Conservation (phyloP, 2,329 filamentous ascomycete genomes). For the Calonectria leucothoes region DNA sequence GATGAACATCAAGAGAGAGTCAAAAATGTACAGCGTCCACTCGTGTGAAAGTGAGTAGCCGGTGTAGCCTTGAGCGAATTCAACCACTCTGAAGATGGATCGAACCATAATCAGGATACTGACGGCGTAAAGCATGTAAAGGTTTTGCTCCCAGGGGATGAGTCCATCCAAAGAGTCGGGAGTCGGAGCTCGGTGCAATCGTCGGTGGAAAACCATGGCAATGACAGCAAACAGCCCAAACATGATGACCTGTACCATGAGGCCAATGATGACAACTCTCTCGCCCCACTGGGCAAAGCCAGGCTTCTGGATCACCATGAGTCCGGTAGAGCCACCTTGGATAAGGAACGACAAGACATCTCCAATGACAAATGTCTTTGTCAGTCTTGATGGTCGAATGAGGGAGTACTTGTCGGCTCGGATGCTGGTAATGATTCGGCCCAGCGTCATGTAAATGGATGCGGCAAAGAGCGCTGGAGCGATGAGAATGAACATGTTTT, state of each 20-base stretch:
- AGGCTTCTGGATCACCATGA: slow-evolving; percentile 7
- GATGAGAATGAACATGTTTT: slow-evolving; percentile 10
- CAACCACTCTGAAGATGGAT: slow-evolving; percentile 9
- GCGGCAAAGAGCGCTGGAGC: not conserved
- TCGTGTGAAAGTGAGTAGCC: slow-evolving; percentile 8
- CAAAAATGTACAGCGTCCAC: slow-evolving; percentile 12
- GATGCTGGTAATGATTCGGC: not conserved
- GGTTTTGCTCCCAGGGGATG: not conserved
- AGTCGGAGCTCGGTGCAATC: not conserved
- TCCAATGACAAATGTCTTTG: slow-evolving; percentile 6
- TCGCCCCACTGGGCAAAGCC: not conserved
- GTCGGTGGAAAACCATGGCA: slow-evolving; percentile 4
- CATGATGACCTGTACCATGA: slow-evolving; percentile 1
- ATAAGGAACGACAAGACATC: not conserved
- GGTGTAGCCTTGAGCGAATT: not conserved
- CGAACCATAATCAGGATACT: slow-evolving; percentile 7
- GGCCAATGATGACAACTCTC: not conserved
- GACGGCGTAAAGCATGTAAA: slow-evolving; percentile 10
- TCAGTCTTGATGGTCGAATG: not conserved
- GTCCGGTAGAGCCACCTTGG: not conserved
- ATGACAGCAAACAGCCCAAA: not conserved
- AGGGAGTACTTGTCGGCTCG: not conserved
- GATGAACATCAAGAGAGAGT: slow-evolving; percentile 1
- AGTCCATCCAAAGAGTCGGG: not conserved
- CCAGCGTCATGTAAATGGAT: slow-evolving; percentile 3